Evolutionary conservation across 2,329 filamentous ascomycete species (phyloP).

Genomic region (Pseudopithomyces chartarum): DNA sequence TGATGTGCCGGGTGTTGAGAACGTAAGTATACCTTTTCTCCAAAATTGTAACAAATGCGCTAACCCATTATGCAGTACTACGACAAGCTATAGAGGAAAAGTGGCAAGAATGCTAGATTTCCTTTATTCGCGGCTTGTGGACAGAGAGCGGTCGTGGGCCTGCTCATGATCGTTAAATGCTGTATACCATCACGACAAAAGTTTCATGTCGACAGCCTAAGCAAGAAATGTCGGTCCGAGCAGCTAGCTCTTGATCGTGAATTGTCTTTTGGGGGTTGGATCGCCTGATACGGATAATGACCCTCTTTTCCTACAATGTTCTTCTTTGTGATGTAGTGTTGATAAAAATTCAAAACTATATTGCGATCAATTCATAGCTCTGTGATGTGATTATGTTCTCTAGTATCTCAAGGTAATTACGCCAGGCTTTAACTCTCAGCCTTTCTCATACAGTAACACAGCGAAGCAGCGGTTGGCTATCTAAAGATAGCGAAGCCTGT

Average conservation of each 20-base stretch:
- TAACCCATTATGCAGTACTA: slow-evolving; percentile 73
- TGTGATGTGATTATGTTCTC: not conserved
- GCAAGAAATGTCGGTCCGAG: slow-evolving; percentile 45
- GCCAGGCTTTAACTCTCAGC: too few relatives aligned
- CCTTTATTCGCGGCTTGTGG: slow-evolving; percentile 41
- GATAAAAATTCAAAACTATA: slow-evolving; percentile 35
- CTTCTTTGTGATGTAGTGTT: slow-evolving; percentile 43
- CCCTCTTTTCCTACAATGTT: slow-evolving; percentile 38
- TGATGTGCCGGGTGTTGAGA: slow-evolving; percentile 88
- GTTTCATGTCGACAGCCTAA: slow-evolving; percentile 37
- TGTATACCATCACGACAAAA: slow-evolving; percentile 36
- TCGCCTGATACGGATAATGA: slow-evolving; percentile 42
- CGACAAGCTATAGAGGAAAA: slow-evolving; percentile 87
- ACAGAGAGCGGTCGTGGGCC: slow-evolving; percentile 40
- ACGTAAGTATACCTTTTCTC: slow-evolving; percentile 71
- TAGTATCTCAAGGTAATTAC: too few relatives aligned
- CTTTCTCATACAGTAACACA: too few relatives aligned
- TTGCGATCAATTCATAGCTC: slow-evolving; percentile 25
- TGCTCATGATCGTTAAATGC: slow-evolving; percentile 41
- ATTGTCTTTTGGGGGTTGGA: slow-evolving; percentile 30
- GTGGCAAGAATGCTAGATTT: slow-evolving; percentile 52
- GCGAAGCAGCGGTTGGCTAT: too few relatives aligned
- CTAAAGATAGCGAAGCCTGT: slow-evolving; percentile 18
- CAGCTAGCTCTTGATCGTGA: slow-evolving; percentile 34
- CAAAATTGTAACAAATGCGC: slow-evolving; percentile 40